phyloP scores from a whole-genome alignment of 2,329 filamentous ascomycete genomes.

The Colletotrichum costaricense region DNA sequence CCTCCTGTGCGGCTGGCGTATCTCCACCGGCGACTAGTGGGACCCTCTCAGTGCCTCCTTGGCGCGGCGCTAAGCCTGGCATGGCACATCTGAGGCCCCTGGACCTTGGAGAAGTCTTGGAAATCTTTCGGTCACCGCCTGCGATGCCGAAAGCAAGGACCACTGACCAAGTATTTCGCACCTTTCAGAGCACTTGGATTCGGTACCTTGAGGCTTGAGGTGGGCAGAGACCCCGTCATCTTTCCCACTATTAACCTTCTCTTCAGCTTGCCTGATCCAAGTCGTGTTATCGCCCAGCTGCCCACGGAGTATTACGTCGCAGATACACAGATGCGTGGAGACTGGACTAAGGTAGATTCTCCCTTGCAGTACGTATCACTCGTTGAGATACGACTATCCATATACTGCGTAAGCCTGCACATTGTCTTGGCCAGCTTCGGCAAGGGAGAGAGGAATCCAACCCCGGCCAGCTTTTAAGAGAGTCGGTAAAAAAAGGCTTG shows the following conservation, averaged over 20 bases:
- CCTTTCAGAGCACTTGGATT: no score
- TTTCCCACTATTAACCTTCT: conserved; percentile 18
- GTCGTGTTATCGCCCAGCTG: background rate
- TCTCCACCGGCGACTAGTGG: conserved; percentile 33
- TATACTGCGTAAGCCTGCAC: no score
- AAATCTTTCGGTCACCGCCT: conserved; percentile 30
- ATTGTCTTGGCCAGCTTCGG: background rate
- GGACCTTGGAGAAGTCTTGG: conserved; percentile 21
- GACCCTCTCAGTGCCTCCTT: conserved; percentile 1
- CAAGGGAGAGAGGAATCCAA: background rate
- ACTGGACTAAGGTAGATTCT: background rate
- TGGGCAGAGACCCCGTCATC: background rate
- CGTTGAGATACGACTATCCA: background rate
- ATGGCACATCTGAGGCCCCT: conserved; percentile 29
- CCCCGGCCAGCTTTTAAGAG: background rate
- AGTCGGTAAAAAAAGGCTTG: conserved; percentile 17
- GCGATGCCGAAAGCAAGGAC: conserved; percentile 31
- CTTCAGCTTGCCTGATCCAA: conserved; percentile 12
- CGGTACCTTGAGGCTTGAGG: no score
- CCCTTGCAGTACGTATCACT: conserved; percentile 6
- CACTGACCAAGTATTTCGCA: background rate
- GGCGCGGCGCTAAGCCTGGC: conserved; percentile 27
- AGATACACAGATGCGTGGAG: background rate
- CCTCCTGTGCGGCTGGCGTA: conserved; percentile 33
- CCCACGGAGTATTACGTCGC: conserved; percentile 5